These are phyloP conservation scores for Drechslerella stenobrocha DNA, from an alignment of 2,329 filamentous ascomycete genomes.

Conservation along the genomic window DNA sequence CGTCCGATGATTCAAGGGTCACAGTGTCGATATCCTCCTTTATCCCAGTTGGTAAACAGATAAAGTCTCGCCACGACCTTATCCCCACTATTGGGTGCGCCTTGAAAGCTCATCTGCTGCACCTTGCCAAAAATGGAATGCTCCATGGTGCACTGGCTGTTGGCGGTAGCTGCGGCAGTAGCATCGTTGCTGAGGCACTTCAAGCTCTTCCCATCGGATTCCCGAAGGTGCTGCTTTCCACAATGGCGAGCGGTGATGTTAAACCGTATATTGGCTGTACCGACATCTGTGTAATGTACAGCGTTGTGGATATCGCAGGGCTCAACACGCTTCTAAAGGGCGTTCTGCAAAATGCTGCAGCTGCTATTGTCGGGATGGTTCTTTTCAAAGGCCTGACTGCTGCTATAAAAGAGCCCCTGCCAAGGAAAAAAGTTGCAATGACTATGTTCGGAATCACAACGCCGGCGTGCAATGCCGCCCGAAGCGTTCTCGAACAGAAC, in stretches of 20 bases:
- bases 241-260: conserved; percentile 69
- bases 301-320: conserved; percentile 71
- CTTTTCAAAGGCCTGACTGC: neutral
- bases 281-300: conserved; percentile 72
- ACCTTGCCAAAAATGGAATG: conserved; percentile 8
- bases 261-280: conserved; percentile 68
- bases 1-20: conserved; percentile 1
- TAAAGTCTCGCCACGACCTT: conserved; percentile 16
- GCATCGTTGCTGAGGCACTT: conserved; percentile 66
- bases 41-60: conserved; percentile 5
- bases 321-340: conserved; percentile 64
- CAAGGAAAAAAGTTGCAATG: conserved; percentile 63
- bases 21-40: conserved; percentile 19
- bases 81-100: conserved; percentile 14
- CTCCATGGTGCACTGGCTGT: conserved; percentile 65
- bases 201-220: conserved; percentile 66
- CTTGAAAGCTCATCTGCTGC: conserved; percentile 4
- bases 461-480: conserved; percentile 64
- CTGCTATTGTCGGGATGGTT: conserved; percentile 64
- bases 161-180: conserved; percentile 68
- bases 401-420: conserved; percentile 54
- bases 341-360: conserved; percentile 67
- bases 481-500: conserved; percentile 59
- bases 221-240: conserved; percentile 71
- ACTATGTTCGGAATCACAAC: conserved; percentile 79